phyloP scores from a whole-genome alignment of 352 stramenopile species.

The Peronospora destructor region DNA sequence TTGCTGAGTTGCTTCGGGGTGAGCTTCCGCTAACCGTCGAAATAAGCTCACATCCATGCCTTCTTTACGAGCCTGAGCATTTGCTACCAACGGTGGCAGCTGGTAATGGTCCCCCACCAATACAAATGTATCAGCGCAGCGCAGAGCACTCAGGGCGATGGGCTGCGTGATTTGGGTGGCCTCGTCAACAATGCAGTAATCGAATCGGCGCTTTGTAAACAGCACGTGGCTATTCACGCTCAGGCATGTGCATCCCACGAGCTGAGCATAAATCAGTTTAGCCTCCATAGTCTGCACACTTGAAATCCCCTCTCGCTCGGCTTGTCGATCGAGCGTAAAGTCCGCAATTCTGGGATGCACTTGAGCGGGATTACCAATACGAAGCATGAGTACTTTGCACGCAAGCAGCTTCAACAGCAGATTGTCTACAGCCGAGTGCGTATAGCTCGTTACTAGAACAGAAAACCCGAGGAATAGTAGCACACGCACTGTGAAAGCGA shows the following conservation, averaged over 20 bases:
- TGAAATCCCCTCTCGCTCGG: constrained; percentile 23
- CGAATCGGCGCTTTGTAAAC: constrained; percentile 87
- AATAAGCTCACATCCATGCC: constrained; percentile 90
- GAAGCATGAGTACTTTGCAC: constrained; percentile 56
- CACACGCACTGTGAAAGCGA: constrained; percentile 90
- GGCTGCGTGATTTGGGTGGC: constrained; percentile 97
- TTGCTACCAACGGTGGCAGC: constrained; percentile 93
- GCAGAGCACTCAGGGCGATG: constrained; percentile 89
- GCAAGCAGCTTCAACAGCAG: constrained; percentile 90
- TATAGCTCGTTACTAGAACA: constrained; percentile 96
- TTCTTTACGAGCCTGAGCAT: constrained; percentile 73
- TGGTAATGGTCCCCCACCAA: constrained; percentile 98
- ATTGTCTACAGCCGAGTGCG: constrained; percentile 97
- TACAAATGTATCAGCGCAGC: constrained; percentile 91
- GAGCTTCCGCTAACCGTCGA: constrained; percentile 84
- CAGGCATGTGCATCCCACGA: constrained; percentile 75
- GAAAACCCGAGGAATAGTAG: constrained; percentile 88
- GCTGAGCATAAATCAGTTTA: constrained; percentile 38
- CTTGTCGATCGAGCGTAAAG: constrained; percentile 41
- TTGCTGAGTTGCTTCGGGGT: constrained; percentile 85
- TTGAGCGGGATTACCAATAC: constrained; percentile 64
- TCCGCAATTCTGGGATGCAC: constrained; percentile 62
- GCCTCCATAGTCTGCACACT: constrained; percentile 44
- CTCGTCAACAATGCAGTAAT: constrained; percentile 98
- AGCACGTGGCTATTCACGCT: constrained; percentile 71